A percentile compares a stretch with the other conserved stretches of the same genome.
phyloP scores from a whole-genome alignment of 352 stramenopile genomes.

The Globisporangium polare region DNA sequence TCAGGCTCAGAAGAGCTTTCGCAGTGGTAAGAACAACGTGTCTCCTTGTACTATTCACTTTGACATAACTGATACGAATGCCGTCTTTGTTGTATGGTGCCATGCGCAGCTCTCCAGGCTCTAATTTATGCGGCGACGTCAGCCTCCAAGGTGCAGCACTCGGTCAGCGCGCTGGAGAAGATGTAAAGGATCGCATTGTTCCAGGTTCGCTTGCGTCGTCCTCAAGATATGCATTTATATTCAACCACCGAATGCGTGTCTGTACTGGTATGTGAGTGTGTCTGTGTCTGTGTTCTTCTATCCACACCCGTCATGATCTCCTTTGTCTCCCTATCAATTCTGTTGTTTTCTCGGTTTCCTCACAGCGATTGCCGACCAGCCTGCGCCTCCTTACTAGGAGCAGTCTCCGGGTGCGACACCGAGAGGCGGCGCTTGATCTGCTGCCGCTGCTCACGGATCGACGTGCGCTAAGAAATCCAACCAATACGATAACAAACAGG shows the following conservation, averaged over 20 bases:
- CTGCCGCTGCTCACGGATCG: constrained; percentile 8
- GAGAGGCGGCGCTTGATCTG: constrained; percentile 4
- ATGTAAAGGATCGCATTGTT: neutral
- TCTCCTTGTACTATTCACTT: neutral
- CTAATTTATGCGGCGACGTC: constrained; percentile 29
- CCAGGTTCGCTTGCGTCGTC: neutral
- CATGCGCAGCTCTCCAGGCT: constrained; percentile 28
- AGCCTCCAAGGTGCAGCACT: constrained; percentile 25
- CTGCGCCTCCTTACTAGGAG: neutral
- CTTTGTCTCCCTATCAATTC: neutral
- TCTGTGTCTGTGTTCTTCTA: neutral
- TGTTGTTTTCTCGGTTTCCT: neutral
- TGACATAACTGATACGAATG: neutral
- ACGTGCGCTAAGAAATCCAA: neutral
- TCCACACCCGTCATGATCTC: neutral
- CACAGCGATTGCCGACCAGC: constrained; percentile 3
- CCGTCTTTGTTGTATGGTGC: neutral
- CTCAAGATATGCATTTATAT: neutral
- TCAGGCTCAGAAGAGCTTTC: constrained; percentile 57
- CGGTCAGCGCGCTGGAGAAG: constrained; percentile 12
- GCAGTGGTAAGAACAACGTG: constrained; percentile 29
- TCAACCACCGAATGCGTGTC: neutral
- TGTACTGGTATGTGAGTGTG: too few relatives aligned
- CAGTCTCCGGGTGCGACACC: neutral
- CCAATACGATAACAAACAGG: neutral